Conservation (phyloP, 257 asterid genomes). For the Salvia miltiorrhiza region DNA sequence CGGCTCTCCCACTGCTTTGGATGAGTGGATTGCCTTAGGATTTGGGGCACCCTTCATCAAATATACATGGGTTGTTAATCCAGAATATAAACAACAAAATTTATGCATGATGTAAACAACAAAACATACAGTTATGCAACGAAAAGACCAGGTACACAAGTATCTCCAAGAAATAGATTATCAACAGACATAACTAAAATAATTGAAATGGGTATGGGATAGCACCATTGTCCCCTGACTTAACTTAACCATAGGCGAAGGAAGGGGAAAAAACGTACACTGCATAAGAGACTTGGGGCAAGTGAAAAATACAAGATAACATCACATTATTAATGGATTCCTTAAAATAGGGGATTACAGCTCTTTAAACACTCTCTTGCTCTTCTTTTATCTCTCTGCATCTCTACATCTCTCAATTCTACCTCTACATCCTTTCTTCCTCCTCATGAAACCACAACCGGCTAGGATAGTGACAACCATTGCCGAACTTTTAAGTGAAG, state of each 20-base stretch:
- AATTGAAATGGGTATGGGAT: background rate
- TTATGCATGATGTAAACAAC: too few relatives aligned
- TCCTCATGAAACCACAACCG: background rate
- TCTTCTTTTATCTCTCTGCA: background rate
- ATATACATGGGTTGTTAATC: background rate
- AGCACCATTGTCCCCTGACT: background rate
- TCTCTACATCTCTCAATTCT: background rate
- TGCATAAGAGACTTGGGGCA: background rate
- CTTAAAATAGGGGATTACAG: background rate
- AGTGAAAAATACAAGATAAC: background rate
- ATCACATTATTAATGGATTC: too few relatives aligned
- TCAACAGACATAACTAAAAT: too few relatives aligned
- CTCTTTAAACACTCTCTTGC: background rate
- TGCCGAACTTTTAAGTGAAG: background rate
- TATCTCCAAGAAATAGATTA: background rate
- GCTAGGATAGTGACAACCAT: background rate
- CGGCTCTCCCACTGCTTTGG: constrained; percentile 98
- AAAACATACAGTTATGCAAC: background rate
- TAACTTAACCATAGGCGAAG: background rate
- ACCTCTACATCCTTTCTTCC: background rate
- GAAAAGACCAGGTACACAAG: background rate
- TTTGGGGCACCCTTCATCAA: constrained; percentile 71
- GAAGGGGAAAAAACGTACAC: background rate
- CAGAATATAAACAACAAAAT: background rate
- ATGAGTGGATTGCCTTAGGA: constrained; percentile 79